Conservation (phyloP, 208 protist genomes). For the Trichomonas tenax region DNA sequence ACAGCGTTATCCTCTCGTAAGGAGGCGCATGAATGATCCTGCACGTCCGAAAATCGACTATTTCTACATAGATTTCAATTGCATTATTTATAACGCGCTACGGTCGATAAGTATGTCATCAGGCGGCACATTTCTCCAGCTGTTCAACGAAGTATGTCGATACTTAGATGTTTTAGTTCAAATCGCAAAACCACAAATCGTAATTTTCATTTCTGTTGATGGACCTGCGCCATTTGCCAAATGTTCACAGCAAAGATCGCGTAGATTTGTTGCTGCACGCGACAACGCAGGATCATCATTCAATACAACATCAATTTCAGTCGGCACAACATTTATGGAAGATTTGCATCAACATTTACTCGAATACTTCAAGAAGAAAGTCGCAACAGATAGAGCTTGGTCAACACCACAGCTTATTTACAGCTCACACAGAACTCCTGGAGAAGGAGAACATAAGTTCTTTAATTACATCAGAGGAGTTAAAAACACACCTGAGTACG, state of each 20-base stretch:
- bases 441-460: conserved; percentile 19
- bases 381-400: neutral
- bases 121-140: neutral
- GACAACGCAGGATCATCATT: neutral
- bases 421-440: neutral
- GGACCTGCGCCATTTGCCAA: neutral
- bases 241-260: neutral
- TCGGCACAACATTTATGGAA: conserved; percentile 6
- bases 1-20: neutral
- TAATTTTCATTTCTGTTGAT: neutral
- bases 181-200: neutral
- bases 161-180: neutral
- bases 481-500: conserved; percentile 56
- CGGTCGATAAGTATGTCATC: neutral
- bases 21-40: neutral
- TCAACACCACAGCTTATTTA: neutral
- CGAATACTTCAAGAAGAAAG: neutral
- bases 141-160: neutral
- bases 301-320: neutral
- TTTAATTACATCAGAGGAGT: conserved; percentile 31
- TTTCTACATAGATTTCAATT: conserved; percentile 17
- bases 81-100: neutral
- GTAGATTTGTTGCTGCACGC: neutral
- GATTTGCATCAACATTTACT: neutral
- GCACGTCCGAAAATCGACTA: neutral